Base-by-base conservation (phyloP, 495 filamentous ascomycete genomes). In the Penicillium soppii region DNA sequence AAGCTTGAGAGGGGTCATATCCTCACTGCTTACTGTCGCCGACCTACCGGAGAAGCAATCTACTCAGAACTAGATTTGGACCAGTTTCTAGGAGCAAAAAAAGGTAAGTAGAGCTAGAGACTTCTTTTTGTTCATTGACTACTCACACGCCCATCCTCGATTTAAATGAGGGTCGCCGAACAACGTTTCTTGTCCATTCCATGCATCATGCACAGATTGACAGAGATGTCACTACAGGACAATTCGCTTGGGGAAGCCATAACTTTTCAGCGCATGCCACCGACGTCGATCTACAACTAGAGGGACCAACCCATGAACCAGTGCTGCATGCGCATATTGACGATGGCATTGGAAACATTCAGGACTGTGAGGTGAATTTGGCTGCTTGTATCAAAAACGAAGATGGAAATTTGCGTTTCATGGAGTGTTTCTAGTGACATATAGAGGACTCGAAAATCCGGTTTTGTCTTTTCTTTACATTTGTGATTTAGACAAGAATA, bases 321-420 rank as follows among this genome's bases (percentile, higher is more conserved):
- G 40, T 65, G 13, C 43, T 65, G 16, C 45, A 53, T 26, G 62
- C 59, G 1, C 39, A 47, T n/a, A 32, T 65, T 13, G 38, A 41
- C 8, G 53, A 60, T 17, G 53, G 52, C 2, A 20, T 49, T 7
- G 62, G 60, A 25, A 32, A 32, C 6, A 10, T 42, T 1, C 32
- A 49, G 17, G 38, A 48, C 7, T 44, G 53, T 6, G 19, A 35
- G 15, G 51, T 65, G 32, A 65, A 65, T 25, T 33, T 65, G 50
- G 59, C 42, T 8, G 32, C 45, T 12, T 65, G 62, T 35, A 65
- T 65, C 45, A 65, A 63, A 48, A 65, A 65, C n/a, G 62, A 63
- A 33, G 54, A 65, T 52, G 62, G 62, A 7, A 44, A 44, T 26
- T 43, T 63, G 43, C 45, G 41, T 3, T 65, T 44, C 52, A 65